Base-by-base conservation (phyloP, 345 rosid species). In the Lumnitzera littorea region DNA sequence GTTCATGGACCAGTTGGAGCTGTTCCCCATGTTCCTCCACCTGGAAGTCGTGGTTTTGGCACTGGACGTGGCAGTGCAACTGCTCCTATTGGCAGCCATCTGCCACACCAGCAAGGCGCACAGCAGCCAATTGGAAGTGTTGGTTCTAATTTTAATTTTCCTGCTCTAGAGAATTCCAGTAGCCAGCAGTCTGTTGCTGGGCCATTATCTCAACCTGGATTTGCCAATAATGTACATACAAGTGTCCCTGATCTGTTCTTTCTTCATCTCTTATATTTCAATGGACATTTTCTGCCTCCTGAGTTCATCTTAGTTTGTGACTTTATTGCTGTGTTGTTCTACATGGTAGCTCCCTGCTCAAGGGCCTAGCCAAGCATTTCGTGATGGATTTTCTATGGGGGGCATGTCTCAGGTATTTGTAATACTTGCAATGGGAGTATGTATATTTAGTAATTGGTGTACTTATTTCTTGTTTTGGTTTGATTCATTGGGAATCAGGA, bases 381-480 rank as follows among this genome's bases (percentile, higher is more conserved):
- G 96, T 65, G 99, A 95, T 81, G 96, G 97, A 64, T 91, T 95
- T 79, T 84, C 97, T 46, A 80, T 88, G 89, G 96, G 91, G 48
- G 91, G 96, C 80, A 86, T 91, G 87, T 85, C 99, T 57, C 99
- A 95, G 89, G 99, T 95, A 79, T 67, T 55, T 50, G 11, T 51
- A 10, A 3, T 10, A 15, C 27, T 25, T 41, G 56, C 31, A 23
- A 12, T 12, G 15, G 57, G 49, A n/a, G 24, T n/a, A 12, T 58
- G 27, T 12, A 24, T 48, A 41, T 3, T 49, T 51, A 46, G 8
- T 54, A 23, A 16, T 48, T 24, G 36, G 23, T 62, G 3, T 46
- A 60, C 49, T 36, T 1, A 5, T 11, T 12, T 47, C 25, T n/a
- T 48, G 25, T 48, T 51, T 60, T 20, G 57, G 5, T 50, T 60